Base-by-base conservation (phyloP, 2,329 filamentous ascomycete genomes). In the Microsporum ferrugineum region DNA sequence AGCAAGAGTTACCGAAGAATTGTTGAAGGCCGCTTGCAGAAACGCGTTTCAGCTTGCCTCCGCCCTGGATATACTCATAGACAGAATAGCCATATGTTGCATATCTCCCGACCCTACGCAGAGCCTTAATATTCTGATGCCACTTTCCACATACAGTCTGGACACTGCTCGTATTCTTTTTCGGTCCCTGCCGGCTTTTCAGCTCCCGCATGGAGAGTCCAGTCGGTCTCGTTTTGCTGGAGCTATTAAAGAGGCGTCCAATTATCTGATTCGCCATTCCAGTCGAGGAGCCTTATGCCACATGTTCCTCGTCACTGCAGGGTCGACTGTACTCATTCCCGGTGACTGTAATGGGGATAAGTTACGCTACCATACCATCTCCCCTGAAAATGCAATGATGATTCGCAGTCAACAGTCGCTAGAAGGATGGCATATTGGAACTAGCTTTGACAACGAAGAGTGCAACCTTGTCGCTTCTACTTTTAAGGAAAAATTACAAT, bases 281-380 rank as follows among this genome's bases (percentile, higher is more conserved):
- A 62, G 66, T 14, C 65, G 67, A 36, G 57, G 64, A 17, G 68
- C 70, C 1, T 68, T 69, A 45, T 68, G 71, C 23, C 72, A 75
- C 64, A 59, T 73, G 36, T 71, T 74, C 57, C 63, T 73, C 8
- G 51, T 74, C 31, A 72, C 72, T 31, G 61, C 67, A 2, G 64
- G 63, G 7, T 60, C 65, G 4, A 64, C 61, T 39, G 62, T 63
- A 5, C 62, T 64, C 12, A 59, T 71, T 7, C 61, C 61, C 5
- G 62, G 68, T n/a, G 64, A 67, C 39, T 60, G 59, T 33, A 64
- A 66, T 12, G 63, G 70, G 39, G 64, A 65, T 3, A 65, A 64
- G 7, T 64, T 75, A 31, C 68, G 71, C 14, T 66, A 74, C 36
- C 72, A 74, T 61, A 70, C 72, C 0, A 66, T 74, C 34, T 70